These are phyloP conservation scores for Porcisia hertigi DNA, from an alignment of 208 protist species.

Conservation along the genomic window DNA sequence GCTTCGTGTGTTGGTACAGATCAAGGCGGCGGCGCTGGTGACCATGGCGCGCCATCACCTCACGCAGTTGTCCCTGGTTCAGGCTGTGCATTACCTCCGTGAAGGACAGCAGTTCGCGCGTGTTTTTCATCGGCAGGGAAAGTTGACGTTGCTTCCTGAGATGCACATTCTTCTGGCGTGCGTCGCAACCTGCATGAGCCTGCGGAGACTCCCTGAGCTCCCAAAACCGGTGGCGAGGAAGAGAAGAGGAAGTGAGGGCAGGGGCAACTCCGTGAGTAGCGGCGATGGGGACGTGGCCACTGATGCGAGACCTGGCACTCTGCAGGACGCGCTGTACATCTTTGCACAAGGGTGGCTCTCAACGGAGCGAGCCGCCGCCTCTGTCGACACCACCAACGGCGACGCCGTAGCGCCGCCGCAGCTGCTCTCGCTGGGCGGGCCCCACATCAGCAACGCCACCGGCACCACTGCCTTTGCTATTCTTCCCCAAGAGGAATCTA, in stretches of 20 bases:
- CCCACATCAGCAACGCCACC: not conserved
- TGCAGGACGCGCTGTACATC: not conserved
- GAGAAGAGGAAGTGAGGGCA: not conserved
- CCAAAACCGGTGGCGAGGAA: not conserved
- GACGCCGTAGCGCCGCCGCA: not conserved
- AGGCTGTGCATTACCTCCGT: slow-evolving; percentile 33
- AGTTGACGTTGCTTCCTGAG: slow-evolving; percentile 27
- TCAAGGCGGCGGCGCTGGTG: slow-evolving; percentile 52
- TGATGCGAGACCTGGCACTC: not conserved
- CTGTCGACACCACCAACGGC: not conserved
- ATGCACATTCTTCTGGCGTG: slow-evolving; percentile 56
- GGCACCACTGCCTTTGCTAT: slow-evolving; percentile 4
- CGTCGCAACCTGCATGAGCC: slow-evolving; percentile 36
- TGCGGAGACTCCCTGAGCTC: slow-evolving; percentile 40
- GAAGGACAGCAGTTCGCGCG: slow-evolving; percentile 47
- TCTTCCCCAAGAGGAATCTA: slow-evolving; percentile 28
- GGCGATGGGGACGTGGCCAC: not conserved
- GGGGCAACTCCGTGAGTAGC: slow-evolving; percentile 4
- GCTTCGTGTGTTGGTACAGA: slow-evolving; percentile 53
- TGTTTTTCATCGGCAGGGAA: slow-evolving; percentile 48
- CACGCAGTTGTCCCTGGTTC: slow-evolving; percentile 39
- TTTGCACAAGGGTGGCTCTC: slow-evolving; percentile 26
- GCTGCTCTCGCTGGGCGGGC: slow-evolving; percentile 1
- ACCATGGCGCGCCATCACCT: slow-evolving; percentile 41
- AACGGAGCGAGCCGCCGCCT: not conserved